Conservation (phyloP, 139 green algal genomes). For the Picochlorum sp. region DNA sequence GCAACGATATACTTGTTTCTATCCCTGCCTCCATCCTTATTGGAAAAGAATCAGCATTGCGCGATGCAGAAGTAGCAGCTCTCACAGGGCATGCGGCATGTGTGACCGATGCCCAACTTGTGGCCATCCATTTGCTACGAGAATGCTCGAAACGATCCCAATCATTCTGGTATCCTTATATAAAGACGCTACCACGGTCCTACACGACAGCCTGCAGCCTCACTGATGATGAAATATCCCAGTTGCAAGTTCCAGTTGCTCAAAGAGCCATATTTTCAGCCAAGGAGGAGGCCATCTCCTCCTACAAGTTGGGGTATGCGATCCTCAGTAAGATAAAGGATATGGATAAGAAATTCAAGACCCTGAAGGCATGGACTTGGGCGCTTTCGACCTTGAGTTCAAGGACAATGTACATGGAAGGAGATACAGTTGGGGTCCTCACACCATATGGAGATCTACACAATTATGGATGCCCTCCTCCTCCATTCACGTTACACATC, state of each 20-base stretch:
- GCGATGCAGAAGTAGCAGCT: conserved; percentile 6
- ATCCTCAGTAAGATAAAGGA: too few species aligned
- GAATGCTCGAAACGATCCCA: conserved; percentile 40
- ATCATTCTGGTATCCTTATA: conserved; percentile 58
- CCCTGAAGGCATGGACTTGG: conserved; percentile 30
- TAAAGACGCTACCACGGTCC: conserved; percentile 46
- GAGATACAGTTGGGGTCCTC: conserved; percentile 55
- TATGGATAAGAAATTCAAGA: background rate
- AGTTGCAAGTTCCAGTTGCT: conserved; percentile 38
- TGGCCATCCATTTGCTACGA: conserved; percentile 57
- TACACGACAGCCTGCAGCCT: conserved; percentile 50
- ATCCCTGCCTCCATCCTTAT: conserved; percentile 47
- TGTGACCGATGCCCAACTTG: conserved; percentile 34
- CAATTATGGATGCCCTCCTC: conserved; percentile 69
- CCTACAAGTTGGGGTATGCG: background rate
- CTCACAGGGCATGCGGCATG: background rate
- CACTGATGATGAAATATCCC: conserved; percentile 11
- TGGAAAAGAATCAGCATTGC: conserved; percentile 20
- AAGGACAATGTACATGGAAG: conserved; percentile 67
- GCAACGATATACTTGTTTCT: conserved; percentile 31
- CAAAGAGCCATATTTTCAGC: conserved; percentile 11
- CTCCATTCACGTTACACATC: conserved; percentile 38
- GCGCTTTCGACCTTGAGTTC: conserved; percentile 55
- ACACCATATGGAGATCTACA: conserved; percentile 78
- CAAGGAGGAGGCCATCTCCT: conserved; percentile 16